Percentiles rank a stretch among this genome's conserved stretches.
phyloP scores from a whole-genome alignment of 441 rosid species.

The Mallotus japonicus region DNA sequence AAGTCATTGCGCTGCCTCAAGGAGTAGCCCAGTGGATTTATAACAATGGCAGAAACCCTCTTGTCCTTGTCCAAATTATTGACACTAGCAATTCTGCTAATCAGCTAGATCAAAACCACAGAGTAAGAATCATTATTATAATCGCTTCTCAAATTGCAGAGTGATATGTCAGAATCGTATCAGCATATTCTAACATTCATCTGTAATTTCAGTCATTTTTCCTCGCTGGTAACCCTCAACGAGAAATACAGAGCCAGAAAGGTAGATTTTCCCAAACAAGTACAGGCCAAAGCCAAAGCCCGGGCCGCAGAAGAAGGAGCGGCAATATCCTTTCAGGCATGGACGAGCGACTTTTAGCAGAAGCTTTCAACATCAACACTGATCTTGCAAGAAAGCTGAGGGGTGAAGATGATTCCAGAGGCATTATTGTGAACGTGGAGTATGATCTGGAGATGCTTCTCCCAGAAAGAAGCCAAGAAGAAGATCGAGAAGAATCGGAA shows the following conservation, averaged over 20 bases:
- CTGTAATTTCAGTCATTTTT: slow-evolving; percentile 43
- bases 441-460: slow-evolving; percentile 44
- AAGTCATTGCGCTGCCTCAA: slow-evolving; percentile 45
- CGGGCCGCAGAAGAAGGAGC: slow-evolving; percentile 1
- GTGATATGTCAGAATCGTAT: neutral
- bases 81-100: slow-evolving; percentile 53
- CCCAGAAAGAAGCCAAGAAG: slow-evolving; percentile 43
- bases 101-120: slow-evolving; percentile 60
- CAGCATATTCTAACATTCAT: neutral
- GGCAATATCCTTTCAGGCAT: slow-evolving; percentile 46
- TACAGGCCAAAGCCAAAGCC: neutral
- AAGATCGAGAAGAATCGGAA: slow-evolving; percentile 26
- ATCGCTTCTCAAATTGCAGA: neutral
- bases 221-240: slow-evolving; percentile 62
- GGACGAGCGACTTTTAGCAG: slow-evolving; percentile 41
- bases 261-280: neutral
- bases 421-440: slow-evolving; percentile 45
- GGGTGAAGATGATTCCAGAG: slow-evolving; percentile 36
- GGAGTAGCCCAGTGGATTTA: slow-evolving; percentile 71
- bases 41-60: slow-evolving; percentile 53
- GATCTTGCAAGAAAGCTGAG: slow-evolving; percentile 42
- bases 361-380: slow-evolving; percentile 48
- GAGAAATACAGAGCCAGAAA: slow-evolving; percentile 18
- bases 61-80: slow-evolving; percentile 44
- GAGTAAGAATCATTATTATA: slow-evolving; percentile 34